Evolutionary conservation across 163 green algal species (phyloP).

Genomic region (Chlorella variabilis): DNA sequence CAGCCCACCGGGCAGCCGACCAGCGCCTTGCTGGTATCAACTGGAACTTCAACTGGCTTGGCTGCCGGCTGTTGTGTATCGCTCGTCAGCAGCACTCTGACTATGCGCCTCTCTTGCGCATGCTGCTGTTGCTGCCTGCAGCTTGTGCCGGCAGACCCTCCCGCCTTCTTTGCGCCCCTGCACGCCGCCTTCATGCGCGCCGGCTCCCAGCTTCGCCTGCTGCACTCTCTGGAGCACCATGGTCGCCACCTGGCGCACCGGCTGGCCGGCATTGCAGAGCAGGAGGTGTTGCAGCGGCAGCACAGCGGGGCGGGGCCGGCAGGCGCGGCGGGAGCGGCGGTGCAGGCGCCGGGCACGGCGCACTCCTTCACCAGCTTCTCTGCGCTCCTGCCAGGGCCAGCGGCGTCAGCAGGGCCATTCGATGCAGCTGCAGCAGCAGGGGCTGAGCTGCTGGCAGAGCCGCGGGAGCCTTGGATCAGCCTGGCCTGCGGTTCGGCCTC

Average conservation of each 20-base stretch:
- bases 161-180: slow-evolving; percentile 39
- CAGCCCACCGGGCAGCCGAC: too few relatives aligned
- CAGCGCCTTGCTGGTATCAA: too few relatives aligned
- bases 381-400: too few relatives aligned
- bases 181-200: slow-evolving; percentile 42
- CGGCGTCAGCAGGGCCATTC: too few relatives aligned
- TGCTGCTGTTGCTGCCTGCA: slow-evolving; percentile 20
- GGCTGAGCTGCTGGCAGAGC: not conserved
- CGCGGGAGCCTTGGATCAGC: slow-evolving; percentile 6
- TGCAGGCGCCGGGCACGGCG: too few relatives aligned
- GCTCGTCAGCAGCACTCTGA: too few relatives aligned
- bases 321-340: not conserved
- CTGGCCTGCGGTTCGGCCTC: not conserved
- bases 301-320: not conserved
- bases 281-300: slow-evolving; percentile 14
- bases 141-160: slow-evolving; percentile 30
- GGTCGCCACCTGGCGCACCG: slow-evolving; percentile 13
- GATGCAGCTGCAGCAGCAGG: not conserved
- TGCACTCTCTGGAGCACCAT: slow-evolving; percentile 33
- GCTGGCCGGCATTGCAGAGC: slow-evolving; percentile 25
- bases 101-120: too few relatives aligned
- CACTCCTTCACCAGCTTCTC: too few relatives aligned
- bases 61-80: too few relatives aligned
- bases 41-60: too few relatives aligned
- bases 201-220: slow-evolving; percentile 47